Base-by-base conservation (phyloP, 2,329 filamentous ascomycete species). In the Apiospora koreana region DNA sequence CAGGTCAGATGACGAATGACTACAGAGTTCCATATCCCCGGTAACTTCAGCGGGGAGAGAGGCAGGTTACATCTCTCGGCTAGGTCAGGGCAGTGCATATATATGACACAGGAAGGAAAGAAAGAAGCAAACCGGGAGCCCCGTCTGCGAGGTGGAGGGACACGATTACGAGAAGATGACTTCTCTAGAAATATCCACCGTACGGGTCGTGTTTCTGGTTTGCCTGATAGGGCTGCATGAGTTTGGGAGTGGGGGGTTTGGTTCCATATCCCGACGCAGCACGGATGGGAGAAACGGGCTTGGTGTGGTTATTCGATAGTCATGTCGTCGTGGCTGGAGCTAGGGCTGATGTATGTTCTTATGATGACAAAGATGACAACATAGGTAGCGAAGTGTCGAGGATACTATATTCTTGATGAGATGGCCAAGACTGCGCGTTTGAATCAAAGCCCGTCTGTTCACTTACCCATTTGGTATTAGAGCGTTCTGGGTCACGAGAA, bases 361-460 rank as follows among this genome's bases (percentile, higher is more conserved):
- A 35, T 18, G 54, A 62, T 62, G 54, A 62, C 54, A 31, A 62
- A n/a, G 54, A 35, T 62, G 54, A 62, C 54, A 38, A 38, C 54
- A 62, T 62, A 12, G 54, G 1, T 38, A 5, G 31, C 0, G 8
- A 14, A 38, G 28, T 6, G 54, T 14, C 21, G 54, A 14, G n/a
- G 54, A n/a, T 38, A 14, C 2, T 38, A 38, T 28, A 35, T 35
- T 2, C 50, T 31, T 58, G n/a, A 35, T 21, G 35, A 28, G 12
- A 31, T 54, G 48, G 21, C 25, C 48, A 28, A 18, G 25, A 54
- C n/a, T n/a, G n/a, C n/a, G n/a, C n/a, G 6, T 8, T 21, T 7
- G 25, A 16, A 21, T 3, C 10, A 18, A 21, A 35, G 28, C 50
- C 28, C 4, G 14, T 43, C 41, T 16, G 12, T 18, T 12, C 16